phyloP scores from a whole-genome alignment of 2,329 filamentous ascomycete genomes.

The Monilinia fructicola region DNA sequence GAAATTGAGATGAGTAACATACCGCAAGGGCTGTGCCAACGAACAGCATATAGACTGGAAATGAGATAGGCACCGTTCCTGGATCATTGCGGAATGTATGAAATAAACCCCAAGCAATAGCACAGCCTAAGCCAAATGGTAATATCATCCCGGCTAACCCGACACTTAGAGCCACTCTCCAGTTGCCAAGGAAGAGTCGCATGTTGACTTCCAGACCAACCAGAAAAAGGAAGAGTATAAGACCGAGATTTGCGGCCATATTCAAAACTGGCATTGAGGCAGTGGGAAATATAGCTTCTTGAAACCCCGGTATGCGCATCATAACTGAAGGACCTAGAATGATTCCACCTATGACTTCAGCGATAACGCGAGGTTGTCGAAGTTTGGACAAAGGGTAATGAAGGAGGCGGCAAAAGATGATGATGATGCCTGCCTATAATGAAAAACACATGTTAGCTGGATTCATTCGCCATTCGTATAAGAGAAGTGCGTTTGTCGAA shows the following conservation, averaged over 20 bases:
- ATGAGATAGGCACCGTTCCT: slow-evolving; percentile 56
- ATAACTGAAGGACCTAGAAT: slow-evolving; percentile 84
- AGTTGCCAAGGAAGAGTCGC: slow-evolving; percentile 73
- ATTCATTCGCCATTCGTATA: not conserved
- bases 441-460: slow-evolving; percentile 4
- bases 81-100: slow-evolving; percentile 59
- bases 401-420: slow-evolving; percentile 70
- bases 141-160: slow-evolving; percentile 76
- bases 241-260: slow-evolving; percentile 77
- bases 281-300: slow-evolving; percentile 71
- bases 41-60: slow-evolving; percentile 69
- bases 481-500: not conserved
- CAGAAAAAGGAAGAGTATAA: slow-evolving; percentile 83
- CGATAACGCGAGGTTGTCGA: slow-evolving; percentile 78
- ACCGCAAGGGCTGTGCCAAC: slow-evolving; percentile 84
- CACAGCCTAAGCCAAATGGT: slow-evolving; percentile 79
- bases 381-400: slow-evolving; percentile 76
- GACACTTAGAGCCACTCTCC: slow-evolving; percentile 75
- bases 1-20: not conserved
- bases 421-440: slow-evolving; percentile 65
- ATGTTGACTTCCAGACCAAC: slow-evolving; percentile 87
- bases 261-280: slow-evolving; percentile 72
- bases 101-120: slow-evolving; percentile 78
- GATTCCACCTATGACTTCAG: slow-evolving; percentile 82
- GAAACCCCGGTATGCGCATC: slow-evolving; percentile 80